Conservation (phyloP, 257 asterid species). For the Handroanthus guayacan region DNA sequence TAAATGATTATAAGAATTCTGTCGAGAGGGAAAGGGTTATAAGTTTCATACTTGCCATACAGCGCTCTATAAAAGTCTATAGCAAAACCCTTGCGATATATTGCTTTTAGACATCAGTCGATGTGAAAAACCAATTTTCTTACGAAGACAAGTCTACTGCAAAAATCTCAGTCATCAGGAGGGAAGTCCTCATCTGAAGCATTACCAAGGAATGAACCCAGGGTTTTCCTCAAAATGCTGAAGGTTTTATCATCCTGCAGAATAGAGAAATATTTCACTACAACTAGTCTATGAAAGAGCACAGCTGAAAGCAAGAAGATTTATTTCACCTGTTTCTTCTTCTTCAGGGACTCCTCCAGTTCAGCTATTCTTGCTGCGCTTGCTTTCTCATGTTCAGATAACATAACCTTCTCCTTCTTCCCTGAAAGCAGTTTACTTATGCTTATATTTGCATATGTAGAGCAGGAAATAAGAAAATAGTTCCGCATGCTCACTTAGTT, state of each 20-base stretch:
- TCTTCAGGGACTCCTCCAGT: slow-evolving; percentile 92
- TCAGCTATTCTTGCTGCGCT: slow-evolving; percentile 68
- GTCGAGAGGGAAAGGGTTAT: neutral
- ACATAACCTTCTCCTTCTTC: slow-evolving; percentile 85
- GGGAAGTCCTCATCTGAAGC: slow-evolving; percentile 97
- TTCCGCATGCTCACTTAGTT: slow-evolving; percentile 66
- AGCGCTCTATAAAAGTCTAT: slow-evolving; percentile 1
- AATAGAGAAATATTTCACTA: slow-evolving; percentile 18
- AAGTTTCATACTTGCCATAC: slow-evolving; percentile 13
- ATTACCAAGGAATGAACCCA: slow-evolving; percentile 88
- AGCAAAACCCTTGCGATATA: neutral
- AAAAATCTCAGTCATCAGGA: slow-evolving; percentile 55
- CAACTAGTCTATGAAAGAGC: slow-evolving; percentile 11
- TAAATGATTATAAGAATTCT: slow-evolving; percentile 7
- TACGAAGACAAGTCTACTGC: neutral
- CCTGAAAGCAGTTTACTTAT: slow-evolving; percentile 50
- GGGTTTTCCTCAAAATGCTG: slow-evolving; percentile 79
- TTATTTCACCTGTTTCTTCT: slow-evolving; percentile 79
- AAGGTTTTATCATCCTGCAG: slow-evolving; percentile 90
- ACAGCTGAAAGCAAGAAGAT: slow-evolving; percentile 20
- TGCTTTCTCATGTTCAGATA: slow-evolving; percentile 78
- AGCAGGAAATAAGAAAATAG: slow-evolving; percentile 16
- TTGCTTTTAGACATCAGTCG: slow-evolving; percentile 10
- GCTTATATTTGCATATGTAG: slow-evolving; percentile 15
- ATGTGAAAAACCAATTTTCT: neutral